phyloP scores from a whole-genome alignment of 164 flowering plant species.

The Nymphaea colorata region DNA sequence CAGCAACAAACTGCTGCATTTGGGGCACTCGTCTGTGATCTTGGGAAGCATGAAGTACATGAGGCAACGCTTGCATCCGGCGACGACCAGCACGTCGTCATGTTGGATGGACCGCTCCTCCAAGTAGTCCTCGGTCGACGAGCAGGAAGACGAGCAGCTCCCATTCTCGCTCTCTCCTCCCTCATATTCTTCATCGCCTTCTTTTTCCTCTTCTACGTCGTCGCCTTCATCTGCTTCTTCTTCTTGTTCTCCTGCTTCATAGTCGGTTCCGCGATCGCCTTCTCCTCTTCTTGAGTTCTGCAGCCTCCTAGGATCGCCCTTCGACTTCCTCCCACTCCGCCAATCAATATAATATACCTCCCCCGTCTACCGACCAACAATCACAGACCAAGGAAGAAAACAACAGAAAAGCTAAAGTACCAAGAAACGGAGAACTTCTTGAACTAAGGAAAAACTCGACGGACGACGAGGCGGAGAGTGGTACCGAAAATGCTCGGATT shows the following conservation, averaged over 20 bases:
- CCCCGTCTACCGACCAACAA: constrained; percentile 51
- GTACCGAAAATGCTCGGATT: not conserved
- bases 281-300: constrained; percentile 49
- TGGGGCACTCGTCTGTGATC: constrained; percentile 16
- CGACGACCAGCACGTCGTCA: constrained; percentile 19
- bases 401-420: not conserved
- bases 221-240: constrained; percentile 31
- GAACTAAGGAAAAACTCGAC: not conserved
- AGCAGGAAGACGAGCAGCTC: constrained; percentile 28
- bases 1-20: constrained; percentile 17
- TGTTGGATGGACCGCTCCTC: constrained; percentile 1
- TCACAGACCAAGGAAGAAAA: not conserved
- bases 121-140: constrained; percentile 7
- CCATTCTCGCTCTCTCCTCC: constrained; percentile 48
- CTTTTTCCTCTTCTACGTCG: constrained; percentile 7
- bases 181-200: constrained; percentile 27
- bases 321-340: constrained; percentile 62
- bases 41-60: constrained; percentile 30
- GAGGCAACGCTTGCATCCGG: constrained; percentile 23
- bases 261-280: constrained; percentile 20
- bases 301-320: constrained; percentile 54
- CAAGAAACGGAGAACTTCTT: not conserved
- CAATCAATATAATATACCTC: constrained; percentile 81
- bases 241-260: constrained; percentile 11
- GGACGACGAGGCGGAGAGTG: not conserved